Base-by-base conservation (phyloP, 2,329 filamentous ascomycete genomes). In the Fusarium devonianum region DNA sequence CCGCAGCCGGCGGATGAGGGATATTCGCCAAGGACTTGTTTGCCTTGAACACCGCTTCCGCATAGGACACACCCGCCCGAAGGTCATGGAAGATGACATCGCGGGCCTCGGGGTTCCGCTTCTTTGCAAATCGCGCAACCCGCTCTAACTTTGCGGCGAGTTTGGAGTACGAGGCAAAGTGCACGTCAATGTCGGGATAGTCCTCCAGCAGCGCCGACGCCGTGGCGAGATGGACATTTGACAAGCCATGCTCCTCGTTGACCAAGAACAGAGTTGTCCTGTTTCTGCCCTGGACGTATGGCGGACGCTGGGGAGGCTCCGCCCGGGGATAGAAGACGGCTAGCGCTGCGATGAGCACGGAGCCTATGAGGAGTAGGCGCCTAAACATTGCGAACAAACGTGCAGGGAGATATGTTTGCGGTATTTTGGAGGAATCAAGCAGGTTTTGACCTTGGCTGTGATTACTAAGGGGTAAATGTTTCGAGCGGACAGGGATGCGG, bases 201-300 rank as follows among this genome's bases (percentile, higher is more conserved):
- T 65, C 58, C 13, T 72, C 69, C 3, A 73, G 35, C 5, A 75
- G 49, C 0, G 70, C 67, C 1, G 64, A 67, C 1, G 60, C 58
- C 3, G 72, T 71, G 1, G 73, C 72, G 4, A 75, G 49, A 40
- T 69, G 69, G 13, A 73, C 71, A 34, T 75, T 75, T 8, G 66
- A 67, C 7, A 71, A 60, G 19, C 73, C 72, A 38, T 64, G 63
- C 7, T 71, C 67, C 7, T 52, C 54, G 53, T 71, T 69, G 28
- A 64, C 61, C 29, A 74, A 32, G 41, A 74, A 69, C n/a, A 74
- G 63, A 5, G 71, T 64, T 2, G 70, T 71, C 12, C 66, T 67
- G 35, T 71, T 68, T 7, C 43, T 44, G 21, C 60, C 61, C 11
- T 48, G 34, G 25, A 55, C 19, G 9, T 46, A 54, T 1, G 53